Conservation (phyloP, 805 yeast species). For the Ogataea neopini region DNA sequence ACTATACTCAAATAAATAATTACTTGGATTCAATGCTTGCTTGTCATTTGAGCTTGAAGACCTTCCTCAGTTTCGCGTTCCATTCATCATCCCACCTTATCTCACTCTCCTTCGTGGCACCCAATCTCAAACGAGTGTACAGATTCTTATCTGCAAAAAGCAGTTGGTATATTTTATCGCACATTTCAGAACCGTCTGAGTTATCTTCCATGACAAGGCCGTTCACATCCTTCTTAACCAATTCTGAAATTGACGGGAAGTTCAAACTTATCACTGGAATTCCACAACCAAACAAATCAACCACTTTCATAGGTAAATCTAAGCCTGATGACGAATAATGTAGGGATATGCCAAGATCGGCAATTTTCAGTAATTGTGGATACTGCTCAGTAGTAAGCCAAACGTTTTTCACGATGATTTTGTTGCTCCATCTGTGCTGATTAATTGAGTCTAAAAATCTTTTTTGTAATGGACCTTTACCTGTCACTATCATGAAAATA, state of each 20-base stretch:
- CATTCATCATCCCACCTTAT: slow-evolving; percentile 78
- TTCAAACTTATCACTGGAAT: slow-evolving; percentile 81
- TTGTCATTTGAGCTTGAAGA: slow-evolving; percentile 24
- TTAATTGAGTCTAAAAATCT: slow-evolving; percentile 37
- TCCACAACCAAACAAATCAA: slow-evolving; percentile 95
- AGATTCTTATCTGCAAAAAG: slow-evolving; percentile 29
- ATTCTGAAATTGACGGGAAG: slow-evolving; percentile 76
- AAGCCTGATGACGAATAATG: slow-evolving; percentile 92
- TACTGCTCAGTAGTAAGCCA: slow-evolving; percentile 84
- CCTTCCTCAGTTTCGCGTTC: slow-evolving; percentile 48
- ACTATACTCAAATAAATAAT: too few species aligned
- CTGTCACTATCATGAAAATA: slow-evolving; percentile 81
- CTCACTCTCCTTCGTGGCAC: slow-evolving; percentile 75
- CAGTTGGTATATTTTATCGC: slow-evolving; percentile 36
- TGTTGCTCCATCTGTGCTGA: slow-evolving; percentile 39
- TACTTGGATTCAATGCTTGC: too few species aligned
- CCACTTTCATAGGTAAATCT: slow-evolving; percentile 96
- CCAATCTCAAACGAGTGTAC: slow-evolving; percentile 49
- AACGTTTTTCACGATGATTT: slow-evolving; percentile 58
- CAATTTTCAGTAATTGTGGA: slow-evolving; percentile 69
- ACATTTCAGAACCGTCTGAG: slow-evolving; percentile 43
- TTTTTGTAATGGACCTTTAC: slow-evolving; percentile 84
- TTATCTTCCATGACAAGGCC: slow-evolving; percentile 57
- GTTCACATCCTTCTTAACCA: slow-evolving; percentile 66
- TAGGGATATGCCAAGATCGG: slow-evolving; percentile 87